Conservation (phyloP, 148 eudicot species). For the Rhododendron ovatum region DNA sequence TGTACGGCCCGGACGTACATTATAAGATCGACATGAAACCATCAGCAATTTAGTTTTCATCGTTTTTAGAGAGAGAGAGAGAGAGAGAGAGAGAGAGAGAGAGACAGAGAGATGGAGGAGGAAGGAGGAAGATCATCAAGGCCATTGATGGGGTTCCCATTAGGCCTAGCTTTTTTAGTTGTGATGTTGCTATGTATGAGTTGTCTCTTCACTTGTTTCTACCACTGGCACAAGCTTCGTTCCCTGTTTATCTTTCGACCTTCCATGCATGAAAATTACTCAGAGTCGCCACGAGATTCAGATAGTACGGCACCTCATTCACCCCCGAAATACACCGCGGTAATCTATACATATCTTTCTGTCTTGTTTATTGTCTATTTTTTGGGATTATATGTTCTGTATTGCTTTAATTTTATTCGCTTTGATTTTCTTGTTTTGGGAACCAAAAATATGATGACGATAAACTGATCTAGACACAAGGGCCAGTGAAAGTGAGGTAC, state of each 20-base stretch:
- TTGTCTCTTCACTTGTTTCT: conserved; percentile 12
- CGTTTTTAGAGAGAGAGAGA: not conserved
- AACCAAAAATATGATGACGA: not conserved
- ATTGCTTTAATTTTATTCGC: not conserved
- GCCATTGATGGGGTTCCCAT: conserved; percentile 9
- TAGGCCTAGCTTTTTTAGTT: conserved; percentile 13
- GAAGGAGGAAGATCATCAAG: not conserved
- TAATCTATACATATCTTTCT: not conserved
- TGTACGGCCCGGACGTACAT: not conserved
- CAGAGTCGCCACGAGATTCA: not conserved
- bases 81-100: not conserved
- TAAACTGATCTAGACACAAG: too few species aligned
- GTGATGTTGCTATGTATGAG: not conserved
- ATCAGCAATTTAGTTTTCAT: not conserved
- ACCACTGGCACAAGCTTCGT: conserved; percentile 6
- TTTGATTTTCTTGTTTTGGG: not conserved
- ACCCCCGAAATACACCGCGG: not conserved
- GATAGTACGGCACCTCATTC: not conserved
- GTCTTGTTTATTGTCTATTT: not conserved
- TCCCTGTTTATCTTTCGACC: not conserved
- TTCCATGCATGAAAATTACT: not conserved
- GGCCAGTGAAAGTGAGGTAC: too few species aligned
- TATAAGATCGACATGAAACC: not conserved
- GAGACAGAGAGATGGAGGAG: not conserved
- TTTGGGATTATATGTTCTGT: not conserved